Conservation (phyloP, 176 grass and related monocot genomes). For the Musa itinerans region DNA sequence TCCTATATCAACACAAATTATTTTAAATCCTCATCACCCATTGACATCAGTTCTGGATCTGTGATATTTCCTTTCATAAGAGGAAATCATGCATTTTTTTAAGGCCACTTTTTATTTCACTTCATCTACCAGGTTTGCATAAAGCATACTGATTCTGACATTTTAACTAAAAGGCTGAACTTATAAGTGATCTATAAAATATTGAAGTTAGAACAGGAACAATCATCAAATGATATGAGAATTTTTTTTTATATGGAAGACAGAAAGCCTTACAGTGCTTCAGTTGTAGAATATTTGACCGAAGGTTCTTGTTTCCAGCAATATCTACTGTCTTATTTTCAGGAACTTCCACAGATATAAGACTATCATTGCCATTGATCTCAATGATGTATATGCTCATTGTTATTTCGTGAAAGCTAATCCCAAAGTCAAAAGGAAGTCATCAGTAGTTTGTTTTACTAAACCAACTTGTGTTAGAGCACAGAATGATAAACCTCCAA, state of each 20-base stretch:
- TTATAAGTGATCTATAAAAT: background rate
- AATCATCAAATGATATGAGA: background rate
- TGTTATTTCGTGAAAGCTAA: constrained; percentile 76
- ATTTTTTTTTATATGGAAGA: background rate
- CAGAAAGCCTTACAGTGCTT: constrained; percentile 64
- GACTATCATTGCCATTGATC: constrained; percentile 47
- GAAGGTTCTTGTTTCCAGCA: constrained; percentile 65
- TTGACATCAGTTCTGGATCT: no score
- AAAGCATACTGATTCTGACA: background rate
- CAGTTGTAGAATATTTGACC: constrained; percentile 72
- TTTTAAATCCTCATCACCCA: no score
- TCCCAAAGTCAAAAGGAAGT: constrained; percentile 9
- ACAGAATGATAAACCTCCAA: background rate
- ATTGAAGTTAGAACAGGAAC: background rate
- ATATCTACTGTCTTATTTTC: constrained; percentile 66
- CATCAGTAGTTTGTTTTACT: background rate
- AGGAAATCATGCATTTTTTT: no score
- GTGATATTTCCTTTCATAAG: no score
- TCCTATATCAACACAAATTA: no score
- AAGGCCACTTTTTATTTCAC: no score
- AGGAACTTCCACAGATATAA: constrained; percentile 57
- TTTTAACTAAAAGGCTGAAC: background rate
- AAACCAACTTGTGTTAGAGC: no score
- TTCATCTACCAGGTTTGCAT: background rate
- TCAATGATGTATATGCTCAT: constrained; percentile 61